Conservation (phyloP, 257 asterid genomes). For the Jasminum sambac region DNA sequence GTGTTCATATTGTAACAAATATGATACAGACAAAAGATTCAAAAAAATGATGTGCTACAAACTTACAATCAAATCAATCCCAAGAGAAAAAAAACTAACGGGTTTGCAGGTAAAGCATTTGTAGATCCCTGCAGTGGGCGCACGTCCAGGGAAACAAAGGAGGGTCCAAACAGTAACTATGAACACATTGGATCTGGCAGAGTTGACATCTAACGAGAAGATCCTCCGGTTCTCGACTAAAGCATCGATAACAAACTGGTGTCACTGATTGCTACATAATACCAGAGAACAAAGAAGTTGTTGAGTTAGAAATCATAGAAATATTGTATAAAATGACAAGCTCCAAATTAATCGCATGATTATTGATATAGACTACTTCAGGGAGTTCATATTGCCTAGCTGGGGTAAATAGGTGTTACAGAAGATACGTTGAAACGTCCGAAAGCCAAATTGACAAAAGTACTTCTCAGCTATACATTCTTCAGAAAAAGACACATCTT, state of each 20-base stretch:
- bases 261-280: slow-evolving; percentile 41
- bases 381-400: background rate
- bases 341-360: background rate
- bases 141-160: slow-evolving; percentile 86
- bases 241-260: slow-evolving; percentile 60
- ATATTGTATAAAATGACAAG: background rate
- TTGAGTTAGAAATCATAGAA: slow-evolving; percentile 2
- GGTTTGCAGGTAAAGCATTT: slow-evolving; percentile 40
- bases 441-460: background rate
- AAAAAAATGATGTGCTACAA: background rate
- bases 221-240: slow-evolving; percentile 70
- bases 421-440: background rate
- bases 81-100: slow-evolving; percentile 29
- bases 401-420: too few relatives aligned
- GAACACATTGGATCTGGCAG: slow-evolving; percentile 64
- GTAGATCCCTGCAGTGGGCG: slow-evolving; percentile 67
- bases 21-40: background rate
- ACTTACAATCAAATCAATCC: background rate
- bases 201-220: slow-evolving; percentile 59
- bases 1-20: background rate
- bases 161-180: slow-evolving; percentile 83
- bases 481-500: too few relatives aligned
- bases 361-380: background rate
- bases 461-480: too few relatives aligned
- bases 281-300: slow-evolving; percentile 9